Conservation (phyloP, 768 basidiomycete species). For the Crassisporium funariophilum region DNA sequence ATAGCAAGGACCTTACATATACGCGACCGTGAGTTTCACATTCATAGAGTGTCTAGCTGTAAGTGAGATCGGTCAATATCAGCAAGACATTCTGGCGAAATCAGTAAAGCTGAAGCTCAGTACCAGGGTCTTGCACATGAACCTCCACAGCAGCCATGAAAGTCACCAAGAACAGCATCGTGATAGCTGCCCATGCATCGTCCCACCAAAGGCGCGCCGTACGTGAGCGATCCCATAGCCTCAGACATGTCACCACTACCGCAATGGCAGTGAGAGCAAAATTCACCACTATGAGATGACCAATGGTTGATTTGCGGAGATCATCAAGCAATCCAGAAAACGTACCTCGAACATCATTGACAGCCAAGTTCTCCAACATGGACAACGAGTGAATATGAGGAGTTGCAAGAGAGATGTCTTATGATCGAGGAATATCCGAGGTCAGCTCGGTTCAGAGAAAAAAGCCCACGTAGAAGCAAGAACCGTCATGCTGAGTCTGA, state of each 20-base stretch:
- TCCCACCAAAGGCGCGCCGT: conserved; percentile 22
- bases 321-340: neutral
- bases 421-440: conserved; percentile 3
- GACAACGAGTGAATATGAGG: conserved; percentile 1
- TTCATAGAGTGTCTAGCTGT: conserved; percentile 15
- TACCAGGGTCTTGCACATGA: conserved; percentile 25
- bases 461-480: conserved; percentile 10
- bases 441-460: conserved; percentile 1
- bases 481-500: conserved; percentile 6
- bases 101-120: neutral
- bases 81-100: neutral
- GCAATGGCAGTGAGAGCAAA: conserved; percentile 18
- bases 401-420: conserved; percentile 1
- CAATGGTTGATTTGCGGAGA: neutral
- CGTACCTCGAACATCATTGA: conserved; percentile 11
- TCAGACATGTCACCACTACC: conserved; percentile 19
- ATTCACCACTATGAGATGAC: conserved; percentile 11
- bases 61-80: neutral
- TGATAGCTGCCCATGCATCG: conserved; percentile 22
- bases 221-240: conserved; percentile 20
- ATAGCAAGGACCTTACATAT: conserved; percentile 10
- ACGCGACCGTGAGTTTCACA: conserved; percentile 20
- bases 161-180: conserved; percentile 17
- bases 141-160: conserved; percentile 24
- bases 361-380: conserved; percentile 4